Evolutionary conservation across 2,329 filamentous ascomycete species (phyloP).

Genomic region (Ascochyta fabae): DNA sequence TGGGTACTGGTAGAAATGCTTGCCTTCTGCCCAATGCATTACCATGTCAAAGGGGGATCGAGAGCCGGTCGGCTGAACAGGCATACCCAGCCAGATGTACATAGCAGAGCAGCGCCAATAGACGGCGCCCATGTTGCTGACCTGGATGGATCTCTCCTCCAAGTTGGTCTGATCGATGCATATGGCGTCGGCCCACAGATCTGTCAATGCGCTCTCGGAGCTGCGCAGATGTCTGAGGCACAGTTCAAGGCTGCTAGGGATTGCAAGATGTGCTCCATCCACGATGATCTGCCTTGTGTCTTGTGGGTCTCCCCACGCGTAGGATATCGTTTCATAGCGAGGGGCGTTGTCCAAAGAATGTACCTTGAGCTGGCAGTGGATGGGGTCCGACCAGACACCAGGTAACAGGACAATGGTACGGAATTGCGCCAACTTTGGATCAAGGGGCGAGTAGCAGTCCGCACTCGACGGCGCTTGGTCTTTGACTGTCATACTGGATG

Average conservation of each 20-base stretch:
- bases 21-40: background rate
- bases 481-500: too few species aligned
- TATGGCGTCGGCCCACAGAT: conserved; percentile 18
- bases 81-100: conserved; percentile 25
- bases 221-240: conserved; percentile 2
- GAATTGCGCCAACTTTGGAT: background rate
- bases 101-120: conserved; percentile 7
- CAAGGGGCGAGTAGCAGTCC: background rate
- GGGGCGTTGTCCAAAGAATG: background rate
- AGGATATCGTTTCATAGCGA: conserved; percentile 2
- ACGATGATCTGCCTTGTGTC: background rate
- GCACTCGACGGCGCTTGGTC: too few species aligned
- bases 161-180: conserved; percentile 21
- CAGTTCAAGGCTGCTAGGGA: background rate
- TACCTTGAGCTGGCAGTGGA: background rate
- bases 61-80: background rate
- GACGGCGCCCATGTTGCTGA: conserved; percentile 17
- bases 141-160: conserved; percentile 12
- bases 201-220: background rate
- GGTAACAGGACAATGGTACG: background rate
- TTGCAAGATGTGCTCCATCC: background rate
- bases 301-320: conserved; percentile 6
- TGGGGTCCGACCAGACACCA: background rate
- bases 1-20: conserved; percentile 2
- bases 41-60: conserved; percentile 1